phyloP scores from a whole-genome alignment of 169 alveolate genomes.

The Plasmodium yoelii region DNA sequence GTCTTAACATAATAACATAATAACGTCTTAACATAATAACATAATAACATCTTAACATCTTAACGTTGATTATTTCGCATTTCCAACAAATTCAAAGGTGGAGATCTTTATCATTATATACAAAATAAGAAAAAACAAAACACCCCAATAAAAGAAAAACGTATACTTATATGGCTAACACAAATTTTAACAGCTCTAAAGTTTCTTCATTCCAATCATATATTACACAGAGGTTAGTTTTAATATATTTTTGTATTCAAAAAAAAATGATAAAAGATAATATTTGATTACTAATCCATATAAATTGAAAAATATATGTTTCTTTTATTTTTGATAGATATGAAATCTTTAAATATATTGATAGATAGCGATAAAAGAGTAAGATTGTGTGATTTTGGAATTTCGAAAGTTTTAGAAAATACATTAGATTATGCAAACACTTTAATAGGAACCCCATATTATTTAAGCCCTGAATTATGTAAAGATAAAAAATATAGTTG shows the following conservation, averaged over 20 bases:
- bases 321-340: constrained; percentile 54
- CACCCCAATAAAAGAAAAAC: constrained; percentile 86
- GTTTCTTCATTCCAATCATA: constrained; percentile 89
- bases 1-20: too few relatives aligned
- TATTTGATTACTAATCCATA: too few relatives aligned
- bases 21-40: too few relatives aligned
- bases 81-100: constrained; percentile 75
- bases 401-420: constrained; percentile 93
- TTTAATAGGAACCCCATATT: constrained; percentile 99
- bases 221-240: constrained; percentile 91
- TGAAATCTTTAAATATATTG: constrained; percentile 93
- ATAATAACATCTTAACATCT: too few relatives aligned
- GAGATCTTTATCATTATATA: constrained; percentile 85
- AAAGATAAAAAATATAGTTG: constrained; percentile 97
- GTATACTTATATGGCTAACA: constrained; percentile 87
- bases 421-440: constrained; percentile 96
- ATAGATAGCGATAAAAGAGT: constrained; percentile 90
- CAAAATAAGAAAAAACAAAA: constrained; percentile 79
- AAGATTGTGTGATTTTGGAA: constrained; percentile 95
- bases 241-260: too few relatives aligned
- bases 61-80: neutral
- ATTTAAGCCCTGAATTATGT: constrained; percentile 98
- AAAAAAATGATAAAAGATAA: too few relatives aligned
- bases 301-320: neutral
- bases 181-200: constrained; percentile 88